These are phyloP conservation scores for Prinsepia uniflora DNA, from an alignment of 306 rosid species.

Conservation along the genomic window DNA sequence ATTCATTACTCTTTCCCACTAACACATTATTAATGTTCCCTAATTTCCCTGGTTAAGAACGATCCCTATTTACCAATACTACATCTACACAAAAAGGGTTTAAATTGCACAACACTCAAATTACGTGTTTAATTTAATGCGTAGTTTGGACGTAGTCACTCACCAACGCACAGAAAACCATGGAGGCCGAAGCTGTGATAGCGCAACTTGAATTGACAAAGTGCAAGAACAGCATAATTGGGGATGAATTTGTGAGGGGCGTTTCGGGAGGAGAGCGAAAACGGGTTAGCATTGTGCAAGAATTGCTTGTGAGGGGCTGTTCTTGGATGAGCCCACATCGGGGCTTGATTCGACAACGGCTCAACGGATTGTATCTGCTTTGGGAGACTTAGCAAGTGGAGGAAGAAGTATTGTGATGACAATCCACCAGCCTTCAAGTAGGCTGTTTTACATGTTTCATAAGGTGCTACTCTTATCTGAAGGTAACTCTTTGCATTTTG, in stretches of 20 bases:
- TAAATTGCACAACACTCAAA: too few species aligned
- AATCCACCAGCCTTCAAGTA: constrained; percentile 88
- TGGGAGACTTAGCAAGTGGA: constrained; percentile 55
- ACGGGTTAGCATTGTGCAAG: constrained; percentile 81
- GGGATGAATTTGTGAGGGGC: constrained; percentile 73
- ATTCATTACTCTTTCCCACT: too few species aligned
- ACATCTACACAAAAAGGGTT: too few species aligned
- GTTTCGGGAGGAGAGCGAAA: constrained; percentile 89
- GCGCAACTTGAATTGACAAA: constrained; percentile 58
- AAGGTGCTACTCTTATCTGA: constrained; percentile 59
- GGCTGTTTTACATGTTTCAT: constrained; percentile 72
- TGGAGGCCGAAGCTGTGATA: constrained; percentile 59
- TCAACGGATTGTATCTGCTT: constrained; percentile 47
- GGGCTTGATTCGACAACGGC: constrained; percentile 90
- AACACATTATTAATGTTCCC: too few species aligned
- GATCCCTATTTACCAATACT: too few species aligned
- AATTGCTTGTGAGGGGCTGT: constrained; percentile 67
- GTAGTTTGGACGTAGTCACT: too few species aligned
- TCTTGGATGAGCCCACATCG: constrained; percentile 86
- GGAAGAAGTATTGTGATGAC: constrained; percentile 81
- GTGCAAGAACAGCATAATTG: constrained; percentile 71
- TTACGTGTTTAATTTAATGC: too few species aligned
- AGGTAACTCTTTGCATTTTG: constrained; percentile 62
- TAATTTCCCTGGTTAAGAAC: too few species aligned
- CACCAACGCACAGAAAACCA: constrained; percentile 42